These are phyloP conservation scores for Rutstroemia sp. DNA, from an alignment of 2,329 filamentous ascomycete genomes.

Conservation along the genomic window DNA sequence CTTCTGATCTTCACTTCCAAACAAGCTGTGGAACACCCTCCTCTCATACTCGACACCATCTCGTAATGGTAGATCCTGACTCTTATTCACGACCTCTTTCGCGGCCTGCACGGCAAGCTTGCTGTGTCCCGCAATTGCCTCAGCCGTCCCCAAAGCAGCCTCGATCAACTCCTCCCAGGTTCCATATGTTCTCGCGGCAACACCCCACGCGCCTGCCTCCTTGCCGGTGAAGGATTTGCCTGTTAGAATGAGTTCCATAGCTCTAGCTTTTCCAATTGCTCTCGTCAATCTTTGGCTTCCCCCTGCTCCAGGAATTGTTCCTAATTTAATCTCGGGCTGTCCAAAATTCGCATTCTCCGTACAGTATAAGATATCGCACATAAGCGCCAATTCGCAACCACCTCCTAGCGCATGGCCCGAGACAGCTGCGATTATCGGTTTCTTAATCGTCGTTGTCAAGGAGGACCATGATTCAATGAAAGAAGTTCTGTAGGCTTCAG, in stretches of 20 bases:
- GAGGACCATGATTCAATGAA: constrained; percentile 96
- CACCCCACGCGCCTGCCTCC: constrained; percentile 83
- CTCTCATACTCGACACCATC: constrained; percentile 95
- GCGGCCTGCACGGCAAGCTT: constrained; percentile 79
- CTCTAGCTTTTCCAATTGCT: constrained; percentile 74
- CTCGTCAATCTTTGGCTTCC: constrained; percentile 83
- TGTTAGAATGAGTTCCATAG: constrained; percentile 88
- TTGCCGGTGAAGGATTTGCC: constrained; percentile 76
- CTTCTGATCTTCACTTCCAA: constrained; percentile 95
- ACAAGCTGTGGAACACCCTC: constrained; percentile 84
- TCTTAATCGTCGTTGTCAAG: constrained; percentile 77
- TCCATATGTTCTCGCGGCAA: constrained; percentile 76
- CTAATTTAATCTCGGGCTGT: constrained; percentile 94
- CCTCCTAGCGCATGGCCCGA: constrained; percentile 92
- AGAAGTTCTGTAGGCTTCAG: constrained; percentile 75
- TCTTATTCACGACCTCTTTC: constrained; percentile 99
- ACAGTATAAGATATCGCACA: constrained; percentile 94
- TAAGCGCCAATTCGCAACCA: constrained; percentile 93
- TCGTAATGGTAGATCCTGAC: constrained; percentile 77
- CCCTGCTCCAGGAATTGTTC: constrained; percentile 84
- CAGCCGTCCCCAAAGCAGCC: constrained; percentile 73
- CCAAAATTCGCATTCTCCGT: constrained; percentile 82
- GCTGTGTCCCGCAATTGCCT: constrained; percentile 81
- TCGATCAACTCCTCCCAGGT: constrained; percentile 76
- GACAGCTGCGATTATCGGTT: constrained; percentile 88